Conservation (phyloP, 176 grass and related monocot species). For the Echinochloa phyllopogon region DNA sequence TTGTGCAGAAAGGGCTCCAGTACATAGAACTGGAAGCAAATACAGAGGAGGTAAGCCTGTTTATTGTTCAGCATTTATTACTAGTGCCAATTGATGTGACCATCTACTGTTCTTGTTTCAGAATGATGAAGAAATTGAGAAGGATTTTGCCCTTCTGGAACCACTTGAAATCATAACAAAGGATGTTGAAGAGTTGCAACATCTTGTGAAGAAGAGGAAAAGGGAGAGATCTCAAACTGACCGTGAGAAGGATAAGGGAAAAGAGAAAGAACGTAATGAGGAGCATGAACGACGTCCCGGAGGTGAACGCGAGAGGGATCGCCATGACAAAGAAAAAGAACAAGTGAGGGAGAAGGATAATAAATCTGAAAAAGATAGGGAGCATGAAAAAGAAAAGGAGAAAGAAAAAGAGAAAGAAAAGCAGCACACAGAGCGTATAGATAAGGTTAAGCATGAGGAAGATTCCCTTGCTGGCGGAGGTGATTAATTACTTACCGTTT, state of each 20-base stretch:
- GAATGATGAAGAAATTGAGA: slow-evolving; percentile 72
- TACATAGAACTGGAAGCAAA: slow-evolving; percentile 99
- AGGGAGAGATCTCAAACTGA: slow-evolving; percentile 66
- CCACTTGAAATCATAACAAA: slow-evolving; percentile 98
- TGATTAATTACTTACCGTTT: slow-evolving; percentile 52
- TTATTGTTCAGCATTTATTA: slow-evolving; percentile 34
- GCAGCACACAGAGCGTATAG: slow-evolving; percentile 54
- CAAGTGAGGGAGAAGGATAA: slow-evolving; percentile 70
- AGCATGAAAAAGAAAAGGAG: slow-evolving; percentile 67
- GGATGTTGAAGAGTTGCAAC: slow-evolving; percentile 84
- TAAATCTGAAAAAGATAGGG: slow-evolving; percentile 56
- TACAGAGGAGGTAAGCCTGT: slow-evolving; percentile 59
- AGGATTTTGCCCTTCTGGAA: slow-evolving; percentile 89
- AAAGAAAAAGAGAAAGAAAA: slow-evolving; percentile 72
- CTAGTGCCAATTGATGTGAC: slow-evolving; percentile 10
- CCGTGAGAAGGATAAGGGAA: slow-evolving; percentile 70
- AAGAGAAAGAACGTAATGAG: slow-evolving; percentile 56
- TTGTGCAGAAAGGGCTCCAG: slow-evolving; percentile 95
- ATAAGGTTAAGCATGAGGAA: slow-evolving; percentile 74
- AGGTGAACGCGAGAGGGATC: slow-evolving; percentile 66
- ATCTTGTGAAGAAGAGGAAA: slow-evolving; percentile 85
- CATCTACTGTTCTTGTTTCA: slow-evolving; percentile 48
- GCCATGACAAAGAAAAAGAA: slow-evolving; percentile 73
- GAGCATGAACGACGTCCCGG: slow-evolving; percentile 61
- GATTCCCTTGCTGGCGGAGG: slow-evolving; percentile 61